Conservation (phyloP, 345 rosid species). For the Euclidium syriacum region DNA sequence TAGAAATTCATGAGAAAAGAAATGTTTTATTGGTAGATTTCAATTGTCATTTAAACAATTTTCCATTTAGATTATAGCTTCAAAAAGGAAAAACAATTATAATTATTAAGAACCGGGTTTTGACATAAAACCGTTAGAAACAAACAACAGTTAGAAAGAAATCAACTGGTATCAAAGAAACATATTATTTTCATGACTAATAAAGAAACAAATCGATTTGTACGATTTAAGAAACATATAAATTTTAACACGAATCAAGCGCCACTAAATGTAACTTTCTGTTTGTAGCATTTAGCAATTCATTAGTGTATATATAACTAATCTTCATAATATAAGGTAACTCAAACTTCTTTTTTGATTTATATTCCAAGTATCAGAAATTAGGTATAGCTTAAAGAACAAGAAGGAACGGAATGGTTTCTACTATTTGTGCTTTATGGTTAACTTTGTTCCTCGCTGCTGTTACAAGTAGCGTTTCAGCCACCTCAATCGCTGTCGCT, state of each 20-base stretch:
- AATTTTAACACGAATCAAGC: conserved; percentile 6
- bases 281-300: not conserved
- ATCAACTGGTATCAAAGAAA: not conserved
- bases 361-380: not conserved
- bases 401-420: conserved; percentile 10
- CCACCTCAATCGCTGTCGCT: not conserved
- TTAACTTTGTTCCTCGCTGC: conserved; percentile 3
- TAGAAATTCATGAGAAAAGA: no score
- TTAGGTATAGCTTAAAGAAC: not conserved
- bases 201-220: not conserved
- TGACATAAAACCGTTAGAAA: no score
- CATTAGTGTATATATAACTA: conserved; percentile 10
- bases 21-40: no score
- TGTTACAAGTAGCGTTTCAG: not conserved
- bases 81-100: no score
- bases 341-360: not conserved
- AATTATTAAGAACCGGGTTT: no score
- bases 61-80: no score
- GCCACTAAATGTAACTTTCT: conserved; percentile 4
- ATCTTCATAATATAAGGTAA: not conserved
- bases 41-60: no score
- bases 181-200: not conserved
- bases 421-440: not conserved
- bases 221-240: not conserved
- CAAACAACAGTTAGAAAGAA: not conserved